These are phyloP conservation scores for Talaromyces atroroseus DNA, from an alignment of 2,329 filamentous ascomycete species.

Conservation along the genomic window DNA sequence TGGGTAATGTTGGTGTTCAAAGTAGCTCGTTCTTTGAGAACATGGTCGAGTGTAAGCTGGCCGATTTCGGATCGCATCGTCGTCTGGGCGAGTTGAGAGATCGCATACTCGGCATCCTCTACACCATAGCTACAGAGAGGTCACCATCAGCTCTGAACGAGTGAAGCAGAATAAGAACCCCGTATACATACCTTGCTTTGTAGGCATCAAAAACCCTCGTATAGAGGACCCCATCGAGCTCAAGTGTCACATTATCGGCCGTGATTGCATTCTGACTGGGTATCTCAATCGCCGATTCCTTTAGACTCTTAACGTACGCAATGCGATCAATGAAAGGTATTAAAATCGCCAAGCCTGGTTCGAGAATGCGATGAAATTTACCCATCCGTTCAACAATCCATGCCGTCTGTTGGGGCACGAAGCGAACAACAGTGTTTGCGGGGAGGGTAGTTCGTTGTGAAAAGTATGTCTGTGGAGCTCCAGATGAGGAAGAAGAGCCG, in stretches of 20 bases:
- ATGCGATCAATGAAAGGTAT: slow-evolving; percentile 91
- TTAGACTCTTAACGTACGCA: slow-evolving; percentile 95
- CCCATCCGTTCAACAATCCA: slow-evolving; percentile 99
- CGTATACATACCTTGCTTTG: slow-evolving; percentile 70
- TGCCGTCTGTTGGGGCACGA: slow-evolving; percentile 98
- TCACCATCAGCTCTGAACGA: background rate
- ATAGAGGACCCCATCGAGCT: slow-evolving; percentile 92
- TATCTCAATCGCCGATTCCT: slow-evolving; percentile 94
- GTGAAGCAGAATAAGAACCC: background rate
- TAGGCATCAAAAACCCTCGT: slow-evolving; percentile 96
- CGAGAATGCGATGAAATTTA: slow-evolving; percentile 87
- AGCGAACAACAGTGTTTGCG: slow-evolving; percentile 89
- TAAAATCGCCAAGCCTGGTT: slow-evolving; percentile 84
- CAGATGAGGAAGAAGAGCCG: slow-evolving; percentile 20
- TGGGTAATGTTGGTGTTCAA: slow-evolving; percentile 98
- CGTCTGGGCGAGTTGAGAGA: slow-evolving; percentile 94
- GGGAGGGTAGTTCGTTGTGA: slow-evolving; percentile 61
- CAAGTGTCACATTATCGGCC: slow-evolving; percentile 94
- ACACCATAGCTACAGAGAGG: slow-evolving; percentile 71
- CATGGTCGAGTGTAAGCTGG: slow-evolving; percentile 91
- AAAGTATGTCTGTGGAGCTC: slow-evolving; percentile 69
- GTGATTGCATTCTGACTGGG: slow-evolving; percentile 97
- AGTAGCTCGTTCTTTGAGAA: slow-evolving; percentile 91
- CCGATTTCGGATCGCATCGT: slow-evolving; percentile 99
- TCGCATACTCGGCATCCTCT: slow-evolving; percentile 97